A percentile compares a stretch with the other conserved stretches of the same genome.
Evolutionary conservation across 2,329 filamentous ascomycete species (phyloP).

Genomic region (Blastomyces gilchristii): DNA sequence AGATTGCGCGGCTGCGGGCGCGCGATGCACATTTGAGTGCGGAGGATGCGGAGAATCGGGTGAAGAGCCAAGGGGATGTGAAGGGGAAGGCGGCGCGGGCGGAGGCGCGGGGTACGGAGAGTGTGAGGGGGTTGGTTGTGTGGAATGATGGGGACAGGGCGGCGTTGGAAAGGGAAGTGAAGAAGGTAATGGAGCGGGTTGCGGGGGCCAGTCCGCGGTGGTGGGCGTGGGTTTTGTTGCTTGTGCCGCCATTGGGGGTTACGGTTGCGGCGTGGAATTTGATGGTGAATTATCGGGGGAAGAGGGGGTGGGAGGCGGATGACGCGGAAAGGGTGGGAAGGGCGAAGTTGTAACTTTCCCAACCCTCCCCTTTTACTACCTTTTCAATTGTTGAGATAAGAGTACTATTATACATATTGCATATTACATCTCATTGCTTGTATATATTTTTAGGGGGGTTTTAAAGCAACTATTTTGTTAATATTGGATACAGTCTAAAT

Average conservation of each 20-base stretch:
- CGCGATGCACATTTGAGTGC: slow-evolving; percentile 66
- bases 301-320: slow-evolving; percentile 53
- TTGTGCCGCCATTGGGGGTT: slow-evolving; percentile 65
- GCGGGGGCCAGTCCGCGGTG: slow-evolving; percentile 57
- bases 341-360: slow-evolving; percentile 40
- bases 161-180: slow-evolving; percentile 58
- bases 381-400: not conserved
- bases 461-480: not conserved
- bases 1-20: slow-evolving; percentile 67
- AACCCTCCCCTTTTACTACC: not conserved
- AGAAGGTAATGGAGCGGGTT: slow-evolving; percentile 54
- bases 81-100: slow-evolving; percentile 69
- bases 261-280: slow-evolving; percentile 60
- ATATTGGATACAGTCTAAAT: not conserved
- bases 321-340: slow-evolving; percentile 48
- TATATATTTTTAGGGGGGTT: not conserved
- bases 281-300: slow-evolving; percentile 59
- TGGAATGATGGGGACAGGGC: slow-evolving; percentile 78
- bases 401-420: not conserved
- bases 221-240: slow-evolving; percentile 65
- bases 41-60: slow-evolving; percentile 82
- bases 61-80: slow-evolving; percentile 78
- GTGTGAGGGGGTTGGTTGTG: slow-evolving; percentile 61
- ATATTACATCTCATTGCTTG: not conserved
- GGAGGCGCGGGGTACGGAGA: slow-evolving; percentile 48